Evolutionary conservation across 2,329 filamentous ascomycete species (phyloP).

Genomic region (Alternaria alternata): DNA sequence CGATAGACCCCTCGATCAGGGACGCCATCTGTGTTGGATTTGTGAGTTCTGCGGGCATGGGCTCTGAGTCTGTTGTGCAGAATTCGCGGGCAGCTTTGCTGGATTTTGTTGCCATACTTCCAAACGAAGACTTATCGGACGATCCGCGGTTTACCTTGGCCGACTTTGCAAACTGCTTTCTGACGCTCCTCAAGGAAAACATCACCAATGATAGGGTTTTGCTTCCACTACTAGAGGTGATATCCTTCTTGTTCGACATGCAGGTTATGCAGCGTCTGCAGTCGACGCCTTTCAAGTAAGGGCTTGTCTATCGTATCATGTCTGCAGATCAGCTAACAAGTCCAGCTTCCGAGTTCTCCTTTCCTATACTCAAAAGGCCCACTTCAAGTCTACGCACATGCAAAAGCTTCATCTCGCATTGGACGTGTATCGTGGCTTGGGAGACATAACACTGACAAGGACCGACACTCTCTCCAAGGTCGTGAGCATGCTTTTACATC

Average conservation of each 20-base stretch:
- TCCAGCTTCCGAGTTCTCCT: conserved; percentile 68
- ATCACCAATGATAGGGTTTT: conserved; percentile 71
- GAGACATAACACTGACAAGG: conserved; percentile 59
- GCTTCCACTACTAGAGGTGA: conserved; percentile 77
- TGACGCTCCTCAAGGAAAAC: conserved; percentile 40
- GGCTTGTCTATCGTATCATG: background rate
- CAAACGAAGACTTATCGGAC: conserved; percentile 9
- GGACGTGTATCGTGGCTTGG: conserved; percentile 78
- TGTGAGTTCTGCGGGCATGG: conserved; percentile 78
- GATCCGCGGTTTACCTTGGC: conserved; percentile 31
- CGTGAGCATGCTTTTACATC: conserved; percentile 76
- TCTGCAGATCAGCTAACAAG: conserved; percentile 2
- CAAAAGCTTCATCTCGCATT: conserved; percentile 82
- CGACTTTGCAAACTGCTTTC: conserved; percentile 35
- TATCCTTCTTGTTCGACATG: conserved; percentile 71
- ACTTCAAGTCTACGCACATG: conserved; percentile 84
- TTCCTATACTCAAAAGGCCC: conserved; percentile 75
- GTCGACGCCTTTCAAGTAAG: conserved; percentile 63
- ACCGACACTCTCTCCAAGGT: conserved; percentile 73
- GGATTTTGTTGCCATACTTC: conserved; percentile 48
- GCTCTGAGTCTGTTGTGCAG: conserved; percentile 77
- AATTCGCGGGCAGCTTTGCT: conserved; percentile 72
- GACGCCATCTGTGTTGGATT: conserved; percentile 69
- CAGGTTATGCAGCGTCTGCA: conserved; percentile 53
- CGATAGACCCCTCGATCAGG: conserved; percentile 19